Conservation (phyloP, 2,329 filamentous ascomycete species). For the Aspergillus sp. region DNA sequence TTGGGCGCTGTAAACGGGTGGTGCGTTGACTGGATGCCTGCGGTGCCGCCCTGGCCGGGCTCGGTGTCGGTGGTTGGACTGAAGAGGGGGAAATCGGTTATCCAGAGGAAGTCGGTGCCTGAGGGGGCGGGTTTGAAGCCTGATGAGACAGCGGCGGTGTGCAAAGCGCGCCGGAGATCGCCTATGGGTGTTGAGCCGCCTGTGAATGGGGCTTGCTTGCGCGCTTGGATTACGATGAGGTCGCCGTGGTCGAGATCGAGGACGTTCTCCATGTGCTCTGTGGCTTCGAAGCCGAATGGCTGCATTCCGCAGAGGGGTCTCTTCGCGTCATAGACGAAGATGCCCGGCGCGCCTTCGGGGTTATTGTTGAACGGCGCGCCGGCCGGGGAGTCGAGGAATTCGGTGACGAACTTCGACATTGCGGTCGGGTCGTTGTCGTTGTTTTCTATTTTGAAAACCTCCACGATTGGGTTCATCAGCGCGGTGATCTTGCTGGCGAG, state of each 20-base stretch:
- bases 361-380: constrained; percentile 55
- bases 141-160: constrained; percentile 58
- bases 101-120: constrained; percentile 68
- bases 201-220: constrained; percentile 52
- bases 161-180: constrained; percentile 59
- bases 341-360: constrained; percentile 65
- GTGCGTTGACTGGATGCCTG: constrained; percentile 79
- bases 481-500: constrained; percentile 68
- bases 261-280: constrained; percentile 47
- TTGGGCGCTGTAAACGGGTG: constrained; percentile 93
- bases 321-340: constrained; percentile 64
- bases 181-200: constrained; percentile 69
- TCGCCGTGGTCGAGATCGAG: constrained; percentile 60
- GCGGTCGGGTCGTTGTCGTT: constrained; percentile 40
- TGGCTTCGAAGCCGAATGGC: constrained; percentile 64
- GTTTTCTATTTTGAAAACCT: constrained; percentile 57
- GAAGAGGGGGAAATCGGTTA: constrained; percentile 87
- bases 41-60: constrained; percentile 70
- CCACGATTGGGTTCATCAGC: constrained; percentile 59
- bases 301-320: constrained; percentile 70
- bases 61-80: constrained; percentile 57
- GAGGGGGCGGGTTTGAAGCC: constrained; percentile 43
- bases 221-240: constrained; percentile 71
- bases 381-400: constrained; percentile 61
- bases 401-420: constrained; percentile 53